Evolutionary conservation across 2,329 filamentous ascomycete species (phyloP).

Genomic region (Talaromyces sp.): DNA sequence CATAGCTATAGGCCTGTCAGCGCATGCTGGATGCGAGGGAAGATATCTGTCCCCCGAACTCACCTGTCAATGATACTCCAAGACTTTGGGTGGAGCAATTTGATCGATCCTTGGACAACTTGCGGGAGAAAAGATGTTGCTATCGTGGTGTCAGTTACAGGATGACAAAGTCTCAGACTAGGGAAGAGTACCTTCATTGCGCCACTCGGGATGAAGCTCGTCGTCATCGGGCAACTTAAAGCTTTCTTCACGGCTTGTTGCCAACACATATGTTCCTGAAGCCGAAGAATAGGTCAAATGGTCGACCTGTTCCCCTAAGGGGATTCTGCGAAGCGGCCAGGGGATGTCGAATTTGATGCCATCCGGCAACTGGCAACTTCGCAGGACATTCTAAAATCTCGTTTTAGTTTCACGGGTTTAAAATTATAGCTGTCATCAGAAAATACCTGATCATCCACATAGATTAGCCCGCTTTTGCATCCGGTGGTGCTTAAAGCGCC

Average conservation of each 20-base stretch:
- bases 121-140: conserved; percentile 59
- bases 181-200: conserved; percentile 55
- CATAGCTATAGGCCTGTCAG: conserved; percentile 41
- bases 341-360: conserved; percentile 70
- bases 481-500: conserved; percentile 71
- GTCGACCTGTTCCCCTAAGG: conserved; percentile 65
- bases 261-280: conserved; percentile 71
- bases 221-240: conserved; percentile 87
- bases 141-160: conserved; percentile 19
- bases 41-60: conserved; percentile 1
- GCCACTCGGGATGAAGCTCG: conserved; percentile 76
- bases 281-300: conserved; percentile 72
- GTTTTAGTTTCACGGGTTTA: conserved; percentile 8
- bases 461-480: conserved; percentile 79
- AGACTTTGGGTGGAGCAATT: conserved; percentile 71
- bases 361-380: conserved; percentile 67
- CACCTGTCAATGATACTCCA: conserved; percentile 73
- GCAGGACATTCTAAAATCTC: conserved; percentile 57
- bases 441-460: conserved; percentile 59
- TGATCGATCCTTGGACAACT: conserved; percentile 67
- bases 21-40: not conserved
- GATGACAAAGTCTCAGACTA: not conserved
- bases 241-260: conserved; percentile 61
- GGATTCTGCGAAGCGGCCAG: conserved; percentile 68
- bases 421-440: not conserved